A percentile compares a stretch with the other conserved stretches of the same genome.
These are phyloP conservation scores for Scortechinia acanthostroma DNA, from an alignment of 2,329 filamentous ascomycete species.

Conservation along the genomic window DNA sequence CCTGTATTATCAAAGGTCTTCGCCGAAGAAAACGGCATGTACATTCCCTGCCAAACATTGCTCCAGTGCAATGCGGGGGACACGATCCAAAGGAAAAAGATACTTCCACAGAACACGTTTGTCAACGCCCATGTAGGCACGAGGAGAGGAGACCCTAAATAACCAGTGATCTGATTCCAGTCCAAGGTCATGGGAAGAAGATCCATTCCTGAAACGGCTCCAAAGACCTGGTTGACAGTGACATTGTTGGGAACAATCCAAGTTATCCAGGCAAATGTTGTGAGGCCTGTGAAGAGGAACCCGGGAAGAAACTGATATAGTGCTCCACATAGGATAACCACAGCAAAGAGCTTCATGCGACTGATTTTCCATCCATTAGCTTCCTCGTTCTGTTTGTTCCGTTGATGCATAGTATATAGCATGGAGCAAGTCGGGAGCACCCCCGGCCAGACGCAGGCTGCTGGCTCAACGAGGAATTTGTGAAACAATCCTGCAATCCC, in stretches of 20 bases:
- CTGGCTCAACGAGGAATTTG: neutral
- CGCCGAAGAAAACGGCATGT: neutral
- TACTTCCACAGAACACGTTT: conserved; percentile 1
- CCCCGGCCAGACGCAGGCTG: conserved; percentile 2
- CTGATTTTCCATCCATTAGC: conserved; percentile 2
- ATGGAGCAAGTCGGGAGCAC: neutral
- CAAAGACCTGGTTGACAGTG: conserved; percentile 38
- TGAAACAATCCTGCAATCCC: neutral
- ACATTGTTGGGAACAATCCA: conserved; percentile 37
- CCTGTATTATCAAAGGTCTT: conserved; percentile 7
- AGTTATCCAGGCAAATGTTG: conserved; percentile 35
- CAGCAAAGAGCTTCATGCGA: conserved; percentile 1
- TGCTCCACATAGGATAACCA: neutral
- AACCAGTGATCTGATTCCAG: conserved; percentile 25
- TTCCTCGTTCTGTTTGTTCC: neutral
- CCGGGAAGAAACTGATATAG: neutral
- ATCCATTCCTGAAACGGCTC: conserved; percentile 31
- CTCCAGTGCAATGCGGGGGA: conserved; percentile 1
- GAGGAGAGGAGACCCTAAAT: conserved; percentile 21
- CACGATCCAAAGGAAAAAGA: conserved; percentile 3
- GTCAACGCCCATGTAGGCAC: conserved; percentile 14
- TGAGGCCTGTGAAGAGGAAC: conserved; percentile 16
- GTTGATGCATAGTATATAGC: conserved; percentile 1
- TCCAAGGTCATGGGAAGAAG: conserved; percentile 35
- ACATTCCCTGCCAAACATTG: conserved; percentile 2